A percentile compares a stretch with the other conserved stretches of the same genome.
phyloP scores from a whole-genome alignment of 2,329 filamentous ascomycete genomes.

The Ilyonectria mors-panacis region DNA sequence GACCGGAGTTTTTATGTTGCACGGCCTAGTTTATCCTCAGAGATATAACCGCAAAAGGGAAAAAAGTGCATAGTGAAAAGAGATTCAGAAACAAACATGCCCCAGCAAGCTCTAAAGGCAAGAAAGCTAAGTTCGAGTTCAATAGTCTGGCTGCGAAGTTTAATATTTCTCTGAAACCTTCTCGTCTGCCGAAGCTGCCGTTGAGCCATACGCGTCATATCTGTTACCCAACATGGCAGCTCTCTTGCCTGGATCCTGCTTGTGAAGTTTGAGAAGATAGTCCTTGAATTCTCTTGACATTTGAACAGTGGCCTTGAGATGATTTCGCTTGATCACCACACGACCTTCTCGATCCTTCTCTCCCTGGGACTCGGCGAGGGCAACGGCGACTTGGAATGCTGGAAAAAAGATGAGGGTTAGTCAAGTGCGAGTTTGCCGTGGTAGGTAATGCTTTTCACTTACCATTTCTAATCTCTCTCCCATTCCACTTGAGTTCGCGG shows the following conservation, averaged over 20 bases:
- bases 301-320: constrained; percentile 41
- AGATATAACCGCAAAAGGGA: too few relatives aligned
- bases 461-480: constrained; percentile 18
- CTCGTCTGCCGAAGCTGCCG: not conserved
- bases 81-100: too few relatives aligned
- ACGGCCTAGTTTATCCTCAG: too few relatives aligned
- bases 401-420: not conserved
- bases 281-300: constrained; percentile 43
- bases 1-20: too few relatives aligned
- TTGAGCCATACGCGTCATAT: constrained; percentile 15
- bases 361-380: constrained; percentile 27
- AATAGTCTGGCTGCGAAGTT: too few relatives aligned
- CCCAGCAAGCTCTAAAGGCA: too few relatives aligned
- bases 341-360: constrained; percentile 32
- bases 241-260: constrained; percentile 15
- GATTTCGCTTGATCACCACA: constrained; percentile 39
- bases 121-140: not conserved
- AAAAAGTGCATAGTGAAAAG: too few relatives aligned
- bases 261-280: constrained; percentile 32
- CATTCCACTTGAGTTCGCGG: constrained; percentile 2
- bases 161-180: not conserved
- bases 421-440: not conserved
- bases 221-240: constrained; percentile 15
- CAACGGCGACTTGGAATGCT: constrained; percentile 20
- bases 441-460: not conserved